Evolutionary conservation across 164 flowering plant species (phyloP).

Genomic region (Hamamelis virginiana): DNA sequence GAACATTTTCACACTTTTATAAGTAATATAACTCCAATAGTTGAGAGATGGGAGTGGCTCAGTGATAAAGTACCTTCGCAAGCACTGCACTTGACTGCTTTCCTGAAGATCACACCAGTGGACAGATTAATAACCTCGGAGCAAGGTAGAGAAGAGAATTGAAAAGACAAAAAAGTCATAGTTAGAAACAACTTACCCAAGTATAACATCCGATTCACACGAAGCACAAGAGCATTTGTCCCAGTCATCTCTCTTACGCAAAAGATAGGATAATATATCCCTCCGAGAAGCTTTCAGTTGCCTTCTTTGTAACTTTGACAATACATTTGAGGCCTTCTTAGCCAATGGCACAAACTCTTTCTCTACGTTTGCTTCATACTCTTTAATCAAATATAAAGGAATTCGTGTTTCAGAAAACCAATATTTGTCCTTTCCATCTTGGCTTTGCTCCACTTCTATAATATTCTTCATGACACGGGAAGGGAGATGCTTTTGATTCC

Average conservation of each 20-base stretch:
- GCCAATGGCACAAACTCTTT: conserved; percentile 22
- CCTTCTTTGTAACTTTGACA: conserved; percentile 47
- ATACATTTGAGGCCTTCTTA: conserved; percentile 19
- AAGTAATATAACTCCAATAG: no score
- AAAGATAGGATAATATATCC: conserved; percentile 64
- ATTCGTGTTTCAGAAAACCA: conserved; percentile 82
- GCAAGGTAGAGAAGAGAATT: conserved; percentile 10
- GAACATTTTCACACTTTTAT: no score
- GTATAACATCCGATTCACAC: conserved; percentile 60
- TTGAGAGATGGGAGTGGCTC: background rate
- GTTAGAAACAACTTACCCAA: conserved; percentile 45
- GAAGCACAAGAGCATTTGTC: conserved; percentile 58
- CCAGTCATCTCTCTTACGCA: conserved; percentile 48
- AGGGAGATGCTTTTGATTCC: conserved; percentile 82
- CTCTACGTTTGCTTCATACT: conserved; percentile 55
- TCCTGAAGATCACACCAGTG: conserved; percentile 45
- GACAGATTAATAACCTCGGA: conserved; percentile 13
- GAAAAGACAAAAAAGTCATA: background rate
- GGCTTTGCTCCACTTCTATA: conserved; percentile 51
- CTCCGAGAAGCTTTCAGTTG: conserved; percentile 53
- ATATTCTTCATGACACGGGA: conserved; percentile 82
- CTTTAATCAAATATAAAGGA: conserved; percentile 85
- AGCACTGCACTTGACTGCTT: conserved; percentile 60
- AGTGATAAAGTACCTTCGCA: conserved; percentile 68
- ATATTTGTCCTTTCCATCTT: conserved; percentile 59